Evolutionary conservation across 257 asterid species (phyloP).

Genomic region (Euphrasia confusa): DNA sequence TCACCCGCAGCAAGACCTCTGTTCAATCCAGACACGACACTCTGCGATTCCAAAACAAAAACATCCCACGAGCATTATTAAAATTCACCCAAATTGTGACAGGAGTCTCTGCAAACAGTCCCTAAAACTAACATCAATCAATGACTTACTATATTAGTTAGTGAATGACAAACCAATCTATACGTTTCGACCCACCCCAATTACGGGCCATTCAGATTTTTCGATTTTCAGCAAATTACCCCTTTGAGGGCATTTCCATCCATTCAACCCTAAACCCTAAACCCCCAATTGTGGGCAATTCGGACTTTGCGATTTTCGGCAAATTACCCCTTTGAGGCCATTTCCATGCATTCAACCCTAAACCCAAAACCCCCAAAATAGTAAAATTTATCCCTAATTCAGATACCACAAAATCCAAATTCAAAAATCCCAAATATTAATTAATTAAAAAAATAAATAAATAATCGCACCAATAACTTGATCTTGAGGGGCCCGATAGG

Average conservation of each 20-base stretch:
- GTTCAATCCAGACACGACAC: conserved; percentile 83
- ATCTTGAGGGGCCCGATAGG: conserved; percentile 48
- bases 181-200: too few species aligned
- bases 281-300: too few species aligned
- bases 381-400: neutral
- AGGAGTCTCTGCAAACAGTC: neutral
- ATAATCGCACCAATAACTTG: conserved; percentile 54
- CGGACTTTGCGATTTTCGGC: too few species aligned
- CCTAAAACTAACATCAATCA: neutral
- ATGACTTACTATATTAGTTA: neutral
- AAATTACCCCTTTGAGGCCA: too few species aligned
- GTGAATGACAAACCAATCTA: too few species aligned
- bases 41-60: conserved; percentile 35
- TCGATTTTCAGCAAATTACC: too few species aligned
- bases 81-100: neutral
- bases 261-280: neutral
- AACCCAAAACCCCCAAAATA: too few species aligned
- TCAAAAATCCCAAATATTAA: neutral
- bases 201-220: too few species aligned
- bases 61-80: conserved; percentile 1
- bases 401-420: neutral
- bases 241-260: neutral
- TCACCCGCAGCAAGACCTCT: conserved; percentile 94
- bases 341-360: too few species aligned
- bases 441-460: neutral